phyloP scores from a whole-genome alignment of 2,329 filamentous ascomycete genomes.

The Botrytis galanthina region DNA sequence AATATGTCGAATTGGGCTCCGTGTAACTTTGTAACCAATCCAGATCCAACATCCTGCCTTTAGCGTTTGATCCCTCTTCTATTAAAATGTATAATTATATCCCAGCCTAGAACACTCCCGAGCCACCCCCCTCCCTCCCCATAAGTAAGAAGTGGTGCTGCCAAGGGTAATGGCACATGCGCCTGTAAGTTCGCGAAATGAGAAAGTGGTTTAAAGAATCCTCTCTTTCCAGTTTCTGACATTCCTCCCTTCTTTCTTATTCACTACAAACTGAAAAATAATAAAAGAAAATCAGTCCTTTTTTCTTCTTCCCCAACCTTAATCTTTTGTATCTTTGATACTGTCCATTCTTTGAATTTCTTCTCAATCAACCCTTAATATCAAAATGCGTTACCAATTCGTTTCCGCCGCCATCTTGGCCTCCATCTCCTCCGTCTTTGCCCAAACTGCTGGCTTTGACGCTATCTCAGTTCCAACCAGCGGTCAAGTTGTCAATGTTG shows the following conservation, averaged over 20 bases:
- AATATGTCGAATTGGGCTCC: not conserved
- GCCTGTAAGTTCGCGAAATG: slow-evolving; percentile 4
- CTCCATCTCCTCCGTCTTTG: slow-evolving; percentile 40
- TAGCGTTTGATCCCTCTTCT: not conserved
- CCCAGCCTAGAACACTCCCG: not conserved
- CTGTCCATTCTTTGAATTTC: slow-evolving; percentile 33
- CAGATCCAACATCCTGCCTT: not conserved
- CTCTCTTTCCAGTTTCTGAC: not conserved
- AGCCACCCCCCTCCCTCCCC: not conserved
- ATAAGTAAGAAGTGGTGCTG: slow-evolving; percentile 9
- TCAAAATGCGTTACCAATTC: slow-evolving; percentile 36
- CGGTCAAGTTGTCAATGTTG: slow-evolving; percentile 48
- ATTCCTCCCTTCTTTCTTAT: not conserved
- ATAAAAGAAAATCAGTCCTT: not conserved
- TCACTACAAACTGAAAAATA: not conserved
- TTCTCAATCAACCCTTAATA: slow-evolving; percentile 4
- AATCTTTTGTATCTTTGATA: slow-evolving; percentile 33
- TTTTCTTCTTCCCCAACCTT: not conserved
- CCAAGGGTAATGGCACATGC: slow-evolving; percentile 8
- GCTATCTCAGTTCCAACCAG: slow-evolving; percentile 49
- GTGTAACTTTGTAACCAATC: not conserved
- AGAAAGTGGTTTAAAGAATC: not conserved
- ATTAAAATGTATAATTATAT: slow-evolving; percentile 10
- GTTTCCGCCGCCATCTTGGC: slow-evolving; percentile 33
- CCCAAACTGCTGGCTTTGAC: slow-evolving; percentile 57